Percentiles rank a stretch among this genome's conserved stretches.
phyloP scores from a whole-genome alignment of 345 rosid species.

The Melastoma malabathricum region DNA sequence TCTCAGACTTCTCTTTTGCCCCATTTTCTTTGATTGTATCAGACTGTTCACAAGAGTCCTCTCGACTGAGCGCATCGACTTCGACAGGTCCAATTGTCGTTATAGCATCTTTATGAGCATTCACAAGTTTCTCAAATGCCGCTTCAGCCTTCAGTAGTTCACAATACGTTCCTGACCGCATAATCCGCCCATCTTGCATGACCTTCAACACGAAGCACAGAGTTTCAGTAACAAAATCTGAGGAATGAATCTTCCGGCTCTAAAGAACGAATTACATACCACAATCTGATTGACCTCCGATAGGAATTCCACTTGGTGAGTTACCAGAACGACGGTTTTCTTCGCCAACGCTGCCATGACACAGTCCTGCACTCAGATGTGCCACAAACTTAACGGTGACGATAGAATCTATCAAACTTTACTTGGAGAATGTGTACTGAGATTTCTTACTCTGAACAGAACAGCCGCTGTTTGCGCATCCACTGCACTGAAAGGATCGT shows the following conservation, averaged over 20 bases:
- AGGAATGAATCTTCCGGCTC: no score
- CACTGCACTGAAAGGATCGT: slow-evolving; percentile 80
- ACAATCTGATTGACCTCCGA: slow-evolving; percentile 44
- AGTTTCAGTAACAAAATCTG: no score
- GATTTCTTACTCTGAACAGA: slow-evolving; percentile 33
- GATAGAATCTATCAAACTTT: no score
- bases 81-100: slow-evolving; percentile 17
- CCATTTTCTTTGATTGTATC: no score
- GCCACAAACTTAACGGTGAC: no score
- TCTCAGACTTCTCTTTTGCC: slow-evolving; percentile 9
- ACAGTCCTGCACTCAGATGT: slow-evolving; percentile 42
- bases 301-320: slow-evolving; percentile 85
- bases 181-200: slow-evolving; percentile 46
- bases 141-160: slow-evolving; percentile 44
- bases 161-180: slow-evolving; percentile 45
- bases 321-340: slow-evolving; percentile 62
- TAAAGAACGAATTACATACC: slow-evolving; percentile 17
- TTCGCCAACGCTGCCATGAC: slow-evolving; percentile 37
- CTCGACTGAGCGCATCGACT: slow-evolving; percentile 4
- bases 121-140: slow-evolving; percentile 56
- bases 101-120: slow-evolving; percentile 53
- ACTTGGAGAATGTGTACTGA: not conserved
- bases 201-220: slow-evolving; percentile 16
- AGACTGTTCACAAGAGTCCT: slow-evolving; percentile 1
- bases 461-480: slow-evolving; percentile 66